These are phyloP conservation scores for Rhytidhysteron rufulum DNA, from an alignment of 2,329 filamentous ascomycete genomes.

Conservation along the genomic window DNA sequence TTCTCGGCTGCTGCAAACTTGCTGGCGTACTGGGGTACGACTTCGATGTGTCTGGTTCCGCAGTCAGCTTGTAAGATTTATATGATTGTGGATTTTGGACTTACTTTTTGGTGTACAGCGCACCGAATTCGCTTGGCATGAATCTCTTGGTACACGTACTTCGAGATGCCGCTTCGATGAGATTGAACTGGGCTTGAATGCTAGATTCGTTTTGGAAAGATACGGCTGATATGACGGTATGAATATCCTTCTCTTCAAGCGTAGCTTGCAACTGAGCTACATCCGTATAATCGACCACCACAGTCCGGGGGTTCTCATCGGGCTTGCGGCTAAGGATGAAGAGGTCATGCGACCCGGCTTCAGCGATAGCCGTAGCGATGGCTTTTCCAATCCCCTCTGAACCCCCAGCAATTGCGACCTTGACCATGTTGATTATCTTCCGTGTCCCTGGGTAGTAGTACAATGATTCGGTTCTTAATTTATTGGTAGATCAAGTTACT, in stretches of 20 bases:
- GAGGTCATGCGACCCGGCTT: background rate
- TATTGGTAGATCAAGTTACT: too few relatives aligned
- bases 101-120: background rate
- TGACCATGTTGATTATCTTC: too few relatives aligned
- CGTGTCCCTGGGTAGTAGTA: too few relatives aligned
- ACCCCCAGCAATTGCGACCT: background rate
- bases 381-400: background rate
- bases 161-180: background rate
- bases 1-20: background rate
- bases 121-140: background rate
- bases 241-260: background rate
- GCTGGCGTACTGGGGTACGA: background rate
- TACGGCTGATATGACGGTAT: background rate
- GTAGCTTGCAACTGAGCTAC: background rate
- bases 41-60: background rate
- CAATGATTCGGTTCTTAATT: too few relatives aligned
- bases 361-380: background rate
- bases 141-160: background rate
- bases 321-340: background rate
- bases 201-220: background rate
- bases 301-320: background rate
- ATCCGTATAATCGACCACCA: background rate
- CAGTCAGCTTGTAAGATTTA: background rate
- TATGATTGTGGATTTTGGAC: background rate
- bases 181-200: background rate